Conservation (phyloP, 1,284 basidiomycete species). For the Marasmius tenuissimus region DNA sequence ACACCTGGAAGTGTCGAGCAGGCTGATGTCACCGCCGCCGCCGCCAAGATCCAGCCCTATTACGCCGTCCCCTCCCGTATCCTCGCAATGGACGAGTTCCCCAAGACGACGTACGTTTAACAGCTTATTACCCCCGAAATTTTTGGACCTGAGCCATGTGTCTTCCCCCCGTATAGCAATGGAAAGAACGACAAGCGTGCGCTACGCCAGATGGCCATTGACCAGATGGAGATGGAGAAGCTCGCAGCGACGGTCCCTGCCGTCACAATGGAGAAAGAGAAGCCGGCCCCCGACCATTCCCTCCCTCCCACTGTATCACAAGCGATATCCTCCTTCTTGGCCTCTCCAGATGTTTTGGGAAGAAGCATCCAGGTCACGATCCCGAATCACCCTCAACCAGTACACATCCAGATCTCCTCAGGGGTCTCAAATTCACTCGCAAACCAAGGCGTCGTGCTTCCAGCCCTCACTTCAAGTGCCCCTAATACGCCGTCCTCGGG, state of each 20-base stretch:
- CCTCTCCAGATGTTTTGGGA: neutral
- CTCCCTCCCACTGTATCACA: neutral
- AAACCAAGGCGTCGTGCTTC: neutral
- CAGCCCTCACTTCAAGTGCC: neutral
- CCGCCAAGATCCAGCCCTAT: constrained; percentile 54
- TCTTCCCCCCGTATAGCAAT: constrained; percentile 29
- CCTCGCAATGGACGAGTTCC: constrained; percentile 43
- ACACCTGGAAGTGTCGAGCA: constrained; percentile 41
- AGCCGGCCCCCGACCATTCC: too few relatives aligned
- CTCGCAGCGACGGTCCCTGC: neutral
- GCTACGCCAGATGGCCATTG: constrained; percentile 43
- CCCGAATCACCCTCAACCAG: neutral
- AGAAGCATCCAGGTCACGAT: neutral
- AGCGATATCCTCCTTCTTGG: neutral
- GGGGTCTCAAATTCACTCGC: neutral
- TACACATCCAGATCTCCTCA: neutral
- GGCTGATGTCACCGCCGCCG: constrained; percentile 41
- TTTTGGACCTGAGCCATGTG: neutral
- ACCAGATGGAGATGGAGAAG: constrained; percentile 18
- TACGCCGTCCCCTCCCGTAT: constrained; percentile 56
- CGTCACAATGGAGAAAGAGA: too few relatives aligned
- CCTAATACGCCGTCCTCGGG: neutral
- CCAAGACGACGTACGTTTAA: constrained; percentile 46
- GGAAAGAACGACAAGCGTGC: constrained; percentile 55
- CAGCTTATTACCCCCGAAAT: neutral